Evolutionary conservation across 108 stramenopile species (phyloP), one percentile per base, ranked within the genome.

Genomic region (Heterococcus sp.): DNA sequence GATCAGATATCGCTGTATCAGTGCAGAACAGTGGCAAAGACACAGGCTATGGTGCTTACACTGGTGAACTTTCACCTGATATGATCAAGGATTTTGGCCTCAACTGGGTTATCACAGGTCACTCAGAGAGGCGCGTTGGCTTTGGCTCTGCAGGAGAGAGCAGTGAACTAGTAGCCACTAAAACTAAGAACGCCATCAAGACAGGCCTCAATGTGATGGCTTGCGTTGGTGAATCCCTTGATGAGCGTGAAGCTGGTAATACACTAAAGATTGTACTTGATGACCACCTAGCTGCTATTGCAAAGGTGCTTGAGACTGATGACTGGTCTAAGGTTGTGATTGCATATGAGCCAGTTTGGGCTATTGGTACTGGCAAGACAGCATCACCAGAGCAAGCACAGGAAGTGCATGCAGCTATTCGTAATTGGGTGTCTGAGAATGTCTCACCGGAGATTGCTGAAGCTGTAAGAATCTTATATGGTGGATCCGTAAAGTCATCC

Each of bases 361-460:
- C 96, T 69, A 97, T 97, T 77, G 97, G 97, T 76, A 99, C 98
- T 35, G 98, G 98, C 31, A 89, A 95, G 40, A 96, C 96, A n/a
- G 98, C 98, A 68, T 94, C 97, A 4, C 96, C 98, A 4, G 96
- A 96, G 82, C 97, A n/a, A n/a, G 99, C 99, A 1, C 97, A 99
- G 84, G 99, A 98, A 70, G 96, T 96, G 29, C 97, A 98, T 86
- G 88, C 87, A 35, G 81, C 84, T 30, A 98, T 99, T 82, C 96
- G 99, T 66, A 75, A 87, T 35, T 98, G 94, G 93, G 78, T 98
- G 31, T 39, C 88, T 26, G 88, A 92, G 37, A 95, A 97, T 81
- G 93, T 97, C 21, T 90, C 91, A 2, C 83, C 77, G 4, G 93
- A 87, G 8, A 93, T 95, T 35, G 96, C 97, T 3, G 65, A 75